A percentile compares a stretch with the other conserved stretches of the same genome.
phyloP scores from a whole-genome alignment of 805 yeast species.

The Blastobotrys attinorum region DNA sequence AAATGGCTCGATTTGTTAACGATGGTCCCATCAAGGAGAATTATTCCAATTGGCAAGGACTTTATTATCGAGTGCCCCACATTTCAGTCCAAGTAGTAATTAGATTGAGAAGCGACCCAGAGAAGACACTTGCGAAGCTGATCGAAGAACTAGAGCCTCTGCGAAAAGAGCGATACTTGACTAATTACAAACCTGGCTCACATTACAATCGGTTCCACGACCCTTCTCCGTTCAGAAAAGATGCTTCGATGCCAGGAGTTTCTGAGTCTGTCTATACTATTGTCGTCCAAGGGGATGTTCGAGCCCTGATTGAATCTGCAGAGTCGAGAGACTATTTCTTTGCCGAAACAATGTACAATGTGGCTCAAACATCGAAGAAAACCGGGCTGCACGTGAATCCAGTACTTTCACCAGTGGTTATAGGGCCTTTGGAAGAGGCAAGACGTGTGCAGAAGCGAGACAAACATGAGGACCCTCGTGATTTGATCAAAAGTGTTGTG shows the following conservation, averaged over 20 bases:
- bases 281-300: neutral
- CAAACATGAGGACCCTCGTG: neutral
- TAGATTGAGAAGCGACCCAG: neutral
- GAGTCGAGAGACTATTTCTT: neutral
- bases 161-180: neutral
- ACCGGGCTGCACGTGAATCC: neutral
- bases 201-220: too few species aligned
- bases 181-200: too few species aligned
- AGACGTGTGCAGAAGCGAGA: neutral
- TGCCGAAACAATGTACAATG: neutral
- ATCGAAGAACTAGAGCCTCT: neutral
- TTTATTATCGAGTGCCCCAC: neutral
- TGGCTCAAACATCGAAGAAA: neutral
- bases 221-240: neutral
- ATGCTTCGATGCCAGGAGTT: neutral
- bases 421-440: neutral
- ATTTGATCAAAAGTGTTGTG: neutral
- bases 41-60: neutral
- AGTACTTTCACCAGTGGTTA: neutral
- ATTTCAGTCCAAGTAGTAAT: neutral
- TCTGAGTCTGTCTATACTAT: neutral
- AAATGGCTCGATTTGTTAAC: neutral
- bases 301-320: neutral
- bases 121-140: neutral
- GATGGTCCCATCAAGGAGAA: neutral